Evolutionary conservation across 2,329 filamentous ascomycete genomes (phyloP), one percentile per base, ranked within the genome.

Genomic region (Talaromyces sp.): DNA sequence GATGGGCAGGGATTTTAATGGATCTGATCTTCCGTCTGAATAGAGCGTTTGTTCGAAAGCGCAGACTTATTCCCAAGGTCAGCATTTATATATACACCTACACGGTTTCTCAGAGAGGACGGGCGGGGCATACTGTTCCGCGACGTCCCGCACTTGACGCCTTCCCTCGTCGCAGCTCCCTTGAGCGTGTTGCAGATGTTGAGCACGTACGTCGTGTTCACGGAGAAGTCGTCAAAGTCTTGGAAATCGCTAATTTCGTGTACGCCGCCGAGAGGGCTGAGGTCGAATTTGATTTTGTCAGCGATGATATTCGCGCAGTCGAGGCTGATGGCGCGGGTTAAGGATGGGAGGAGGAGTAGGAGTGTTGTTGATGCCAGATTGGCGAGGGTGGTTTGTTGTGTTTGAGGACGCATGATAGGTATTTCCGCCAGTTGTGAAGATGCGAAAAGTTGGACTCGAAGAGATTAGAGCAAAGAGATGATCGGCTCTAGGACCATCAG

Each of bases 1-100:
- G 65, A 96, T 89, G 8, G 91, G 85, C 58, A 89, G 86, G 16
- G n/a, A 37, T 31, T 87, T 80, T 12, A 72, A 74, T 60, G 84
- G 82, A 31, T 74, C 76, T 33, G 82, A 78, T 55, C 81, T 80
- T 37, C 35, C 40, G 25, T 62, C 59, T 2, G 39, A 23, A 37
- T 54, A 50, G 31, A 55, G 23, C 3, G 28, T 64, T 40, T 50
- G 31, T 64, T 86, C 81, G 69, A 96, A 88, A 9, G 84, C 91
- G 77, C 93, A 96, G 44, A 93, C 91, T n/a, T 91, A 65, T 11
- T 33, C 33, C 16, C 31, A 52, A 1, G 16, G 40, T 64, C n/a
- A 68, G 61, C 28, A 23, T 50, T 23, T 21, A 1, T 12, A 18
- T 25, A 23, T 6, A 25, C 3, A 50, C 5, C n/a, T n/a, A 50